These are phyloP conservation scores for Umbelopsis ramanniana DNA, from an alignment of 192 early-diverging fungal genomes.

Conservation along the genomic window DNA sequence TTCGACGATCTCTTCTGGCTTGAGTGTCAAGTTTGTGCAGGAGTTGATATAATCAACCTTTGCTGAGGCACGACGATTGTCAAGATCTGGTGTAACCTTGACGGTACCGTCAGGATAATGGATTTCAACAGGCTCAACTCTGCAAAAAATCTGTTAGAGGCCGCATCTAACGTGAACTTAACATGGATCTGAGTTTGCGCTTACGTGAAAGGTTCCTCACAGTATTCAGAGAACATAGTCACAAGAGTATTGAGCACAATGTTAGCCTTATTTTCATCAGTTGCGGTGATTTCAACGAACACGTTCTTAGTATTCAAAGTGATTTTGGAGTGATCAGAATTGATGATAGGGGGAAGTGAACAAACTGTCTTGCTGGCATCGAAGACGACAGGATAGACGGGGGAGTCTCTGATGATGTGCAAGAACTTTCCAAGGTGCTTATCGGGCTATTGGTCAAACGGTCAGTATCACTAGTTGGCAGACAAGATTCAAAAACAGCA, in stretches of 20 bases:
- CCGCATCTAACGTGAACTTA: neutral
- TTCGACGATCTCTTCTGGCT: constrained; percentile 69
- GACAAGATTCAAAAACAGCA: neutral
- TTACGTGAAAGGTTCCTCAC: constrained; percentile 86
- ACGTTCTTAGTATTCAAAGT: constrained; percentile 92
- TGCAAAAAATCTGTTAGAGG: constrained; percentile 25
- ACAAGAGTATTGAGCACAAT: constrained; percentile 93
- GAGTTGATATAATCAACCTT: constrained; percentile 88
- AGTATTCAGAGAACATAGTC: constrained; percentile 96
- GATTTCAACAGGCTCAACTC: constrained; percentile 92
- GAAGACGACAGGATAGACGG: constrained; percentile 90
- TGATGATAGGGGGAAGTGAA: constrained; percentile 99
- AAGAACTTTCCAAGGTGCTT: constrained; percentile 88
- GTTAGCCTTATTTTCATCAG: constrained; percentile 93
- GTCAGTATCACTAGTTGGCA: neutral
- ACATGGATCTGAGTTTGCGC: constrained; percentile 26
- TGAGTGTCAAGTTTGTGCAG: constrained; percentile 75
- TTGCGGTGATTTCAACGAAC: constrained; percentile 98
- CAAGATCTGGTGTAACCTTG: constrained; percentile 75
- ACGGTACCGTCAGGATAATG: constrained; percentile 79
- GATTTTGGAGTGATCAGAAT: constrained; percentile 98
- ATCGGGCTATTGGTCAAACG: constrained; percentile 53
- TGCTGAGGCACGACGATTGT: constrained; percentile 69
- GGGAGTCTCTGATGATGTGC: constrained; percentile 89
- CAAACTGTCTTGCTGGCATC: constrained; percentile 84